Base-by-base conservation (phyloP, 1,139 yeast species). In the Saccharomyces hybrid region DNA sequence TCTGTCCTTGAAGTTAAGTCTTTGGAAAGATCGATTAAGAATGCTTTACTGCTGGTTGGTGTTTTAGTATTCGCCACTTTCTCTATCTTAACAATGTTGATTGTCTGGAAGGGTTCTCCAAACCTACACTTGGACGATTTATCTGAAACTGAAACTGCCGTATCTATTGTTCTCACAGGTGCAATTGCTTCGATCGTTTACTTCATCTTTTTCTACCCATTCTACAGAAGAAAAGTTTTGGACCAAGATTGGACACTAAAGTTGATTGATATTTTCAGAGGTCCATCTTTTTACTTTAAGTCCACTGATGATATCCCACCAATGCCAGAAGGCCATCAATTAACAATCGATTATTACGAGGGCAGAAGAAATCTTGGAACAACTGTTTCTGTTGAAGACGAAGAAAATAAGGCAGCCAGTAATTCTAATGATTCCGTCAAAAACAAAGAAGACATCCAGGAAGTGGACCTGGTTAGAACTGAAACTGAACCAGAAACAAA, bases 41-140 rank as follows among this genome's bases (percentile, higher is more conserved):
- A 80, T 62, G 90, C 85, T 5, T 74, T 86, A 61, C 52, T 75
- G 16, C 68, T 82, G 54, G 83, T 83, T 58, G 91, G 91, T 14
- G 53, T 76, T 47, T 77, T 84, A 67, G 86, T 86, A 34, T 84
- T 81, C 61, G 65, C 75, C 48, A 80, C 88, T 38, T 82, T 83
- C 60, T 71, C 84, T 50, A 78, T 85, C 56, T 77, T 86, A 63
- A 84, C 90, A 57, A 76, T 79, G 76, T 70, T 78, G 57, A 75
- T 79, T 58, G 80, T 80, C 47, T 84, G 88, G 88, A 84, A 84
- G 69, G 90, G 90, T 63, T 84, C 89, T 56, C 89, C 89, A 61
- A 77, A 78, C 58, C 77, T 85, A 61, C 73, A 80, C 28, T 75
- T 85, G 65, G 73, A 78, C 61, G 66, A 80, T 5, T 75, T 84